Conservation (phyloP, 2,329 filamentous ascomycete species). For the Davidsoniella eucalypti region DNA sequence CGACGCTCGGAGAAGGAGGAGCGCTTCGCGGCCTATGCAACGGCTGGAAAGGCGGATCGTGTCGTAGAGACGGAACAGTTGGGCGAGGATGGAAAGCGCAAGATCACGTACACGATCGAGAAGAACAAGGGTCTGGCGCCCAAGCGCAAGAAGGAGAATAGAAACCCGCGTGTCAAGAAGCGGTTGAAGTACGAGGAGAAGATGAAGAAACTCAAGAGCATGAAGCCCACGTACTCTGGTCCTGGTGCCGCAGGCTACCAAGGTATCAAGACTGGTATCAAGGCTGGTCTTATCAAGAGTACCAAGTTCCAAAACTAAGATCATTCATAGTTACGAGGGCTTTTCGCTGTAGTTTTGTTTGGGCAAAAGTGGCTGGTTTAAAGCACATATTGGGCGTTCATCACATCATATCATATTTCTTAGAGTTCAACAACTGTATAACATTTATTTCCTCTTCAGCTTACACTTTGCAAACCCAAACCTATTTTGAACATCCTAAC, state of each 20-base stretch:
- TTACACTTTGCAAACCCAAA: background rate
- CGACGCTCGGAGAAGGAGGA: slow-evolving; percentile 58
- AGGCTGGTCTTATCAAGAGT: slow-evolving; percentile 83
- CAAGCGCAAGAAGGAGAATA: slow-evolving; percentile 78
- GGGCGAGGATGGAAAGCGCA: slow-evolving; percentile 72
- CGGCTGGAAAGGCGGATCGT: slow-evolving; percentile 46
- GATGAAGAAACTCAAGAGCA: slow-evolving; percentile 88
- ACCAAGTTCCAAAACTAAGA: slow-evolving; percentile 52
- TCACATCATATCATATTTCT: slow-evolving; percentile 7
- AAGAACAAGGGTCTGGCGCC: slow-evolving; percentile 95
- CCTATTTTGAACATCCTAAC: background rate
- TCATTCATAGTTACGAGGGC: background rate
- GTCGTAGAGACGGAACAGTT: slow-evolving; percentile 51
- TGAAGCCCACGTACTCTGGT: slow-evolving; percentile 72
- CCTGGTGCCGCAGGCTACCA: slow-evolving; percentile 73
- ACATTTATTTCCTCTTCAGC: background rate
- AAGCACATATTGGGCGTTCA: slow-evolving; percentile 5
- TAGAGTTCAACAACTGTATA: background rate
- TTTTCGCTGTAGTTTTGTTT: background rate
- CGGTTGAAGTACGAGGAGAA: slow-evolving; percentile 90
- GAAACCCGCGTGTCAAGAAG: slow-evolving; percentile 97
- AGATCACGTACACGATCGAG: slow-evolving; percentile 83
- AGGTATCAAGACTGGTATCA: slow-evolving; percentile 90
- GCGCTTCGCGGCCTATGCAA: slow-evolving; percentile 37
- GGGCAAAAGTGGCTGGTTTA: slow-evolving; percentile 12